These are phyloP conservation scores for Vanrija humicola DNA, from an alignment of 1,284 basidiomycete genomes.

Conservation along the genomic window DNA sequence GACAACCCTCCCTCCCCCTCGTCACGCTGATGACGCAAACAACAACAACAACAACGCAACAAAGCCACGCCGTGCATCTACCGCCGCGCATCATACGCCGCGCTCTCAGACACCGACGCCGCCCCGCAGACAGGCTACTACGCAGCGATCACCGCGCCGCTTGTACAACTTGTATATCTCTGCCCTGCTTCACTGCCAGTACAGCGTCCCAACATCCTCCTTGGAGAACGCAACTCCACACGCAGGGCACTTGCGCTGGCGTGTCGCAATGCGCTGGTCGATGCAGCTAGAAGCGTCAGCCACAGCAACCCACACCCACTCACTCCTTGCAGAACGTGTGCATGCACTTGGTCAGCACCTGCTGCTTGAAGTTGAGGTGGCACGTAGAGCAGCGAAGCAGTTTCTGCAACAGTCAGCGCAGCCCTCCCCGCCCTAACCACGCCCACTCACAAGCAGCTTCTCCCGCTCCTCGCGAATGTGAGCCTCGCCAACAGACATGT, in stretches of 20 bases:
- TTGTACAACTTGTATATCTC: background rate
- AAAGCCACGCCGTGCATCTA: too few species aligned
- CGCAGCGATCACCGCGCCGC: background rate
- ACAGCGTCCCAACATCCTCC: constrained; percentile 80
- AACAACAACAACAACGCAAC: too few species aligned
- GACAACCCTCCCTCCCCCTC: too few species aligned
- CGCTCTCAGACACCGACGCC: too few species aligned
- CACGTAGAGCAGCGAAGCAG: constrained; percentile 91
- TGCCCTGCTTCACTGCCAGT: constrained; percentile 61
- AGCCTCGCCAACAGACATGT: constrained; percentile 53
- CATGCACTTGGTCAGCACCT: constrained; percentile 88
- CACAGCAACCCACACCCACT: constrained; percentile 42
- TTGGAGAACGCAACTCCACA: constrained; percentile 81
- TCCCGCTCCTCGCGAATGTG: constrained; percentile 55
- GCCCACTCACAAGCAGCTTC: constrained; percentile 62
- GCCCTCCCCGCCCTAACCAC: background rate
- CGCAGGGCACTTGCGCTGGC: constrained; percentile 93
- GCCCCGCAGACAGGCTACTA: too few species aligned
- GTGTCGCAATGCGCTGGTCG: constrained; percentile 78
- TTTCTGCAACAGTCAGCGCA: constrained; percentile 53
- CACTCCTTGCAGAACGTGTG: constrained; percentile 61
- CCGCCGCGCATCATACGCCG: too few species aligned
- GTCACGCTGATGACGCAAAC: too few species aligned
- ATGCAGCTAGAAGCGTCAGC: constrained; percentile 56
- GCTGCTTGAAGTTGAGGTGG: constrained; percentile 74